phyloP scores from a whole-genome alignment of 164 flowering plant genomes.

The Aristolochia fimbriata region DNA sequence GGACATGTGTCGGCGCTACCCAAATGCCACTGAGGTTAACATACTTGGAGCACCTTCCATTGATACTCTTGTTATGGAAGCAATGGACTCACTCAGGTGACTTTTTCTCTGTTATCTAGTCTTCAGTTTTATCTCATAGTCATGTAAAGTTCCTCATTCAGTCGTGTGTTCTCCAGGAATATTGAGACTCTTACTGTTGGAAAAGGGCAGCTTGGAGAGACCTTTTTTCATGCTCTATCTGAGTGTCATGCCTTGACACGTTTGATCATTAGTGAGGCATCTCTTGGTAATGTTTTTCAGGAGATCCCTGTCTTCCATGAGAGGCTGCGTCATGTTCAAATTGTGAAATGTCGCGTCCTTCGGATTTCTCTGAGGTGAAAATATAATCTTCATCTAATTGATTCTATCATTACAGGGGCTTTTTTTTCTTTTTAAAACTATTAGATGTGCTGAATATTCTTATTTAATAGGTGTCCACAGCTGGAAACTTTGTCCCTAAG shows the following conservation, averaged over 20 bases:
- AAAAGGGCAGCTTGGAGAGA: constrained; percentile 57
- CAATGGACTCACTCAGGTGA: constrained; percentile 60
- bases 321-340: constrained; percentile 51
- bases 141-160: constrained; percentile 5
- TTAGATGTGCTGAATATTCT: constrained; percentile 7
- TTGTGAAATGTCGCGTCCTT: constrained; percentile 72
- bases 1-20: constrained; percentile 79
- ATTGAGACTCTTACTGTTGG: constrained; percentile 67
- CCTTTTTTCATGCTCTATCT: constrained; percentile 58
- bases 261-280: constrained; percentile 53
- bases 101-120: neutral
- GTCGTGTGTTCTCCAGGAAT: constrained; percentile 37
- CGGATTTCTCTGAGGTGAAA: constrained; percentile 73
- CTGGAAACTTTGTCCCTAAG: constrained; percentile 78
- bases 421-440: neutral
- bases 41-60: constrained; percentile 48
- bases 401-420: neutral
- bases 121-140: neutral
- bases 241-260: constrained; percentile 58
- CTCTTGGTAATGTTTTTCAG: constrained; percentile 75
- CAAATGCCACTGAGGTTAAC: constrained; percentile 76
- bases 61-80: constrained; percentile 53
- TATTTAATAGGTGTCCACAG: constrained; percentile 69
- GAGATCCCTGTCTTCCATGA: constrained; percentile 76
- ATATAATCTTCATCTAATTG: neutral